Base-by-base conservation (phyloP, 257 asterid species). In the Ilex asprella region DNA sequence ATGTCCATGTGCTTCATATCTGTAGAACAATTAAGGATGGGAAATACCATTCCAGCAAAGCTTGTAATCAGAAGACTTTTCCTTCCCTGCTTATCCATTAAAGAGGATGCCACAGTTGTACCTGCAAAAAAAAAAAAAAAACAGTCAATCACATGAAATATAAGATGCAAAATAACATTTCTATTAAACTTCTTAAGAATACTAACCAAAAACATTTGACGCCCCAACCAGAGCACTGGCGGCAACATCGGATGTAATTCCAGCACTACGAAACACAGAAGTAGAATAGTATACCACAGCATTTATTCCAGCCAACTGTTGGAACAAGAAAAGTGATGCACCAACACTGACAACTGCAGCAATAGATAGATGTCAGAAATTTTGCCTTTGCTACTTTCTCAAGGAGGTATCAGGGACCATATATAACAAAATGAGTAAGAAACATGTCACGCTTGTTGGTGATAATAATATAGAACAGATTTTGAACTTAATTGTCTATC, bases 191-290 rank as follows among this genome's bases (percentile, higher is more conserved):
- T 27, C 51, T 55, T 57, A 56, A 16, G 41, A 64, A 63, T 50
- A 73, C 97, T 78, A 63, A 92, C 98, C 98, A 67, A 92, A 67
- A 66, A 92, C 98, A 61, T 92, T 92, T 61, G 97, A 79, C 21
- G 98, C 93, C 60, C 98, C 98, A 73, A 92, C 98, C 47, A 92
- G 79, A 75, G 97, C 95, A 71, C 95, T 92, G 59, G 95, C 95
- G 58, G 97, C 95, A 65, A 92, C 85, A 73, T 92, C 95, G 55
- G 98, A 92, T 67, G 91, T 63, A 68, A 92, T 78, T 71, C 98
- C 98, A 73, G 93, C 97, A 71, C 87, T 84, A 12, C 95, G 95
- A 82, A 92, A 92, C 44, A 92, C 97, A 2, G 98, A 73, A 35
- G 98, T 92, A 56, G 98, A 92, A 68, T 88, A 92, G 61, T 92